Conservation (phyloP, 108 stramenopile species). For the Stephanodiscus triporus region DNA sequence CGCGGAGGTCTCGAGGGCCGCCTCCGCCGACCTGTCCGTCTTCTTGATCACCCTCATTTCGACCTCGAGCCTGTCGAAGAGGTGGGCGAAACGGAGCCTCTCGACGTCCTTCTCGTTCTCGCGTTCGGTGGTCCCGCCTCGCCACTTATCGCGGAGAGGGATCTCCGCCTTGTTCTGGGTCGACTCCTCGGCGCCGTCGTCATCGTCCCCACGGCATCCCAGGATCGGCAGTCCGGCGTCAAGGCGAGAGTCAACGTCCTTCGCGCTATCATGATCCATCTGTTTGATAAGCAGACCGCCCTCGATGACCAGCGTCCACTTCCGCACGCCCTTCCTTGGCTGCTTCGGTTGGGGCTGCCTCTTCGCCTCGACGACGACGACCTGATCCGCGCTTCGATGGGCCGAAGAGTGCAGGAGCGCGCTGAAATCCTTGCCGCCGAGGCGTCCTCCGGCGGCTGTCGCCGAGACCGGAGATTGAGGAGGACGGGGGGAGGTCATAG, state of each 20-base stretch:
- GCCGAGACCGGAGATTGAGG: neutral
- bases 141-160: conserved; percentile 38
- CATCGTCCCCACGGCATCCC: conserved; percentile 16
- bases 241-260: conserved; percentile 47
- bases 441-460: neutral
- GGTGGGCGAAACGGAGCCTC: conserved; percentile 73
- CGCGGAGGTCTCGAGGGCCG: conserved; percentile 1
- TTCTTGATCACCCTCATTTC: conserved; percentile 53
- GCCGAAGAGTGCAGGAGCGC: conserved; percentile 28
- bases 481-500: conserved; percentile 6
- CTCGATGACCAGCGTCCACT: conserved; percentile 72
- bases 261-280: conserved; percentile 73
- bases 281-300: conserved; percentile 74
- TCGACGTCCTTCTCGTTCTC: conserved; percentile 60
- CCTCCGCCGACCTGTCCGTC: neutral
- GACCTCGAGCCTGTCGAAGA: conserved; percentile 72
- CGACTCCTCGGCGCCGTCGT: conserved; percentile 5
- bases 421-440: conserved; percentile 44
- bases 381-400: conserved; percentile 3
- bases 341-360: neutral
- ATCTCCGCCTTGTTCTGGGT: conserved; percentile 3
- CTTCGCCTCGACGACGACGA: neutral
- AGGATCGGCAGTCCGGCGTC: conserved; percentile 33
- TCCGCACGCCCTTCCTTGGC: conserved; percentile 24
- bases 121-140: conserved; percentile 44